Percentiles rank a stretch among this genome's conserved stretches.
These are phyloP conservation scores for Capsicum rhomboideum DNA, from an alignment of 257 asterid species.

Conservation along the genomic window DNA sequence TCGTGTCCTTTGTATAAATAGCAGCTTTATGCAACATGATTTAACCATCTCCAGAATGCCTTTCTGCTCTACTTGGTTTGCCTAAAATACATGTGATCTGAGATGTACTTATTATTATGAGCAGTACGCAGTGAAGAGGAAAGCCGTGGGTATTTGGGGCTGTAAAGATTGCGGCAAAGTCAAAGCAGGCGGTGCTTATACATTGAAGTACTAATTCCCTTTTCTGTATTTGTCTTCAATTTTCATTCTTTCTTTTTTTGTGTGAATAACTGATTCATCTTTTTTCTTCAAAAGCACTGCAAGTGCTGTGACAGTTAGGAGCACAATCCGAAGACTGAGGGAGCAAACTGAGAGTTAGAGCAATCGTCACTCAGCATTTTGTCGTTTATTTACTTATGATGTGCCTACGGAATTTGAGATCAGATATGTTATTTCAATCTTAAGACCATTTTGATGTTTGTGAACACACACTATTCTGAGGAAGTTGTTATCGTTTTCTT, in stretches of 20 bases:
- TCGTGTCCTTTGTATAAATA: background rate
- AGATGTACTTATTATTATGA: background rate
- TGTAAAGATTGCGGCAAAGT: conserved; percentile 48
- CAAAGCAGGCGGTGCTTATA: conserved; percentile 49
- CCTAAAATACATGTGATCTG: background rate
- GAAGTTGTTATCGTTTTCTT: background rate
- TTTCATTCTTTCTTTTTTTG: background rate
- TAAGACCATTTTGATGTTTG: background rate
- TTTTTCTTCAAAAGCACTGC: conserved; percentile 29
- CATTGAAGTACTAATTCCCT: conserved; percentile 20
- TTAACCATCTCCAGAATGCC: background rate
- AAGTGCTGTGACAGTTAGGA: conserved; percentile 40
- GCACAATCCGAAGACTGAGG: conserved; percentile 42
- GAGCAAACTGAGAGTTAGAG: conserved; percentile 36
- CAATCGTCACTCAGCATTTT: background rate
- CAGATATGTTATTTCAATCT: background rate
- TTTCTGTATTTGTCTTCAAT: background rate
- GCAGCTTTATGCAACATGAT: background rate
- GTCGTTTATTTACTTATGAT: background rate
- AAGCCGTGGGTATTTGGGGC: conserved; percentile 46
- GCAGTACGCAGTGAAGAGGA: conserved; percentile 39
- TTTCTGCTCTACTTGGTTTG: background rate
- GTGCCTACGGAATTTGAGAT: background rate
- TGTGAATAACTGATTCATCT: background rate
- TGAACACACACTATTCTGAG: background rate